These are phyloP conservation scores for Wickerhamomyces sp. DNA, from an alignment of 1,139 yeast genomes.

Conservation along the genomic window DNA sequence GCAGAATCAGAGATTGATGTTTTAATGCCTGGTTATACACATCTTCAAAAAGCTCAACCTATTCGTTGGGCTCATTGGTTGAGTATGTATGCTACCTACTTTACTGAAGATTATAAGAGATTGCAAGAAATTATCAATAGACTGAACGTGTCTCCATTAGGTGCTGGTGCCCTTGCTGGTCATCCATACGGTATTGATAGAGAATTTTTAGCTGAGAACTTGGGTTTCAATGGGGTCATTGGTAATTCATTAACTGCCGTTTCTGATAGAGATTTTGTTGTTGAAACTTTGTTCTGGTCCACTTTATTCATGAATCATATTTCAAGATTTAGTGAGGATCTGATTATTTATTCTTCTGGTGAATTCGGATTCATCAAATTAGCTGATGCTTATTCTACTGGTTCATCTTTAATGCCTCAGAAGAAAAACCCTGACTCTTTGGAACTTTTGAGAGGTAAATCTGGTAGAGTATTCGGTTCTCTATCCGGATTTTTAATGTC, in stretches of 20 bases:
- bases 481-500: constrained; percentile 95
- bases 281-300: constrained; percentile 97
- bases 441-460: constrained; percentile 92
- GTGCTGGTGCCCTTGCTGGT: constrained; percentile 98
- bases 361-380: constrained; percentile 92
- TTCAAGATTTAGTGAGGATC: constrained; percentile 90
- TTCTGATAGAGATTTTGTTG: constrained; percentile 95
- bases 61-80: constrained; percentile 99
- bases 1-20: constrained; percentile 84
- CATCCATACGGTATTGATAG: constrained; percentile 98
- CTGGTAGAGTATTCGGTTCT: constrained; percentile 95
- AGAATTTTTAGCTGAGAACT: constrained; percentile 72
- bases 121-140: constrained; percentile 75
- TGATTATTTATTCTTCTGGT: constrained; percentile 93
- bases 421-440: constrained; percentile 97
- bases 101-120: constrained; percentile 85
- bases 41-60: constrained; percentile 97
- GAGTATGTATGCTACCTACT: constrained; percentile 89
- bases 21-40: constrained; percentile 98
- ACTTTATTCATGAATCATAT: constrained; percentile 92
- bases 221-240: constrained; percentile 80
- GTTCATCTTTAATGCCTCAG: constrained; percentile 98
- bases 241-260: constrained; percentile 96
- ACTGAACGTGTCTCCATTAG: constrained; percentile 86
- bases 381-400: constrained; percentile 98